Conservation (phyloP, 805 yeast genomes). For the Myxozyma geophila region DNA sequence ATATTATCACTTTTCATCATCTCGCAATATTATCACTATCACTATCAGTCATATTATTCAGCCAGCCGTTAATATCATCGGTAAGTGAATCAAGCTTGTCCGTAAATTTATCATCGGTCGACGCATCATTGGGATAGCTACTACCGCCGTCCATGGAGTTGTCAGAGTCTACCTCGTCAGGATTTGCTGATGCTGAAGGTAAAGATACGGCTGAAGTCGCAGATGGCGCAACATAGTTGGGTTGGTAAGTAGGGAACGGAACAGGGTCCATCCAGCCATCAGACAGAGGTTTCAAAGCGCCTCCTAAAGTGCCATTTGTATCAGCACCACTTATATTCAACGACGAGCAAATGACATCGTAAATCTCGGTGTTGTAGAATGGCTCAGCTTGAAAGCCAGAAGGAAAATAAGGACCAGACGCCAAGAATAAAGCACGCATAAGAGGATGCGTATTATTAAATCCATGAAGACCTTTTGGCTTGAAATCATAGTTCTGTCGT, state of each 20-base stretch:
- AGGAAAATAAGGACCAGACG: constrained; percentile 76
- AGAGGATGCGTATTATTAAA: constrained; percentile 74
- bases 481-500: constrained; percentile 53
- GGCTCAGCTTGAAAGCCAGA: constrained; percentile 57
- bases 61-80: constrained; percentile 24
- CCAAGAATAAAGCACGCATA: constrained; percentile 84
- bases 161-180: constrained; percentile 8
- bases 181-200: constrained; percentile 3
- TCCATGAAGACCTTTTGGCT: constrained; percentile 83
- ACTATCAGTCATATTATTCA: constrained; percentile 15
- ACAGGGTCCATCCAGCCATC: constrained; percentile 40
- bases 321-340: constrained; percentile 56
- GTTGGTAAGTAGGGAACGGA: constrained; percentile 19
- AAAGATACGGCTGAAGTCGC: background rate
- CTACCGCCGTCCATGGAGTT: background rate
- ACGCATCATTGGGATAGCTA: background rate
- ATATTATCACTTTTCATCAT: too few species aligned
- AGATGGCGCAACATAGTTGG: constrained; percentile 11
- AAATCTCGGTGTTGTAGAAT: constrained; percentile 72
- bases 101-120: constrained; percentile 15
- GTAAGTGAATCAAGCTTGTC: constrained; percentile 20
- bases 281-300: constrained; percentile 38
- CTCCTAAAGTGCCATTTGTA: constrained; percentile 58
- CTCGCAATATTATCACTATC: background rate
- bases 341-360: constrained; percentile 73